phyloP scores from a whole-genome alignment of 1,284 basidiomycete genomes.

The Hemileccinum hortonii region DNA sequence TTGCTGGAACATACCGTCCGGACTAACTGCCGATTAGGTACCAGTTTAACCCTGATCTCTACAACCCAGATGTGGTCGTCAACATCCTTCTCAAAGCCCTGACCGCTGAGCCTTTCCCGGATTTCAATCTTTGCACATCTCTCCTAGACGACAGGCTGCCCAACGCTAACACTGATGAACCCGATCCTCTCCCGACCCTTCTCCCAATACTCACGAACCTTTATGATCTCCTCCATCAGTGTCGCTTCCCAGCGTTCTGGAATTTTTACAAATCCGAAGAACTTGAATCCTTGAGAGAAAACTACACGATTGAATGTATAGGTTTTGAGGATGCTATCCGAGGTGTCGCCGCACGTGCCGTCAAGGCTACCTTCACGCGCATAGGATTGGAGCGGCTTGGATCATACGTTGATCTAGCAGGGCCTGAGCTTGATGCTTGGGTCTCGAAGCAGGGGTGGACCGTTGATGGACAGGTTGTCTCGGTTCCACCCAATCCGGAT shows the following conservation, averaged over 20 bases:
- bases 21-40: conserved; percentile 57
- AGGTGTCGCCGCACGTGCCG: conserved; percentile 73
- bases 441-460: conserved; percentile 76
- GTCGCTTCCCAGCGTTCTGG: conserved; percentile 93
- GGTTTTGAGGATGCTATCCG: conserved; percentile 83
- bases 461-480: conserved; percentile 63
- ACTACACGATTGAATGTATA: conserved; percentile 78
- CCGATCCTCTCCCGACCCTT: conserved; percentile 72
- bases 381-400: conserved; percentile 69
- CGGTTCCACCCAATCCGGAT: conserved; percentile 85
- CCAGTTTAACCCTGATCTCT: conserved; percentile 93
- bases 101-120: conserved; percentile 78
- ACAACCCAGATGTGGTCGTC: conserved; percentile 90
- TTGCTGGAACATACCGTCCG: background rate
- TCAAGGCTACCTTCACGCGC: conserved; percentile 76
- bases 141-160: conserved; percentile 76
- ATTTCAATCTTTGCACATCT: conserved; percentile 92
- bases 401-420: conserved; percentile 73
- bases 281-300: conserved; percentile 72
- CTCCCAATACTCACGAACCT: conserved; percentile 76
- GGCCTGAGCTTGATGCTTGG: conserved; percentile 62
- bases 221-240: conserved; percentile 78
- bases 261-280: conserved; percentile 63
- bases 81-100: conserved; percentile 95
- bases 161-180: conserved; percentile 68